Evolutionary conservation across 192 early-diverging fungal species (phyloP).

Genomic region (Diversispora eburnea): DNA sequence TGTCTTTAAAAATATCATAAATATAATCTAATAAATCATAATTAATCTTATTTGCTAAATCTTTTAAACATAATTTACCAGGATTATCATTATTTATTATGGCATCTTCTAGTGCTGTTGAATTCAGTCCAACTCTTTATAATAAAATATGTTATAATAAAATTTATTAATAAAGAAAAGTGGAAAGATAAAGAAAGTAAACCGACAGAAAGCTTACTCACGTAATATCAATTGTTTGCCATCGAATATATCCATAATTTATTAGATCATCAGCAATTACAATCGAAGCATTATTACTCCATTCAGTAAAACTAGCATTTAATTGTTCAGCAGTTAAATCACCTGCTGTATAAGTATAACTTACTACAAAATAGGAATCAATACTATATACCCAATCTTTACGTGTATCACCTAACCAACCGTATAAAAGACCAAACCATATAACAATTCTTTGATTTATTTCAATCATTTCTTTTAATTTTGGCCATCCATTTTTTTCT

Average conservation of each 20-base stretch:
- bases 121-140: background rate
- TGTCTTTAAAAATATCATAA: conserved; percentile 27
- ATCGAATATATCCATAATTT: conserved; percentile 20
- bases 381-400: conserved; percentile 35
- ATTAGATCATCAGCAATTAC: conserved; percentile 24
- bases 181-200: too few species aligned
- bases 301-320: conserved; percentile 31
- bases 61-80: too few species aligned
- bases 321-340: conserved; percentile 27
- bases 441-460: conserved; percentile 37
- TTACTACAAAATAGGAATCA: conserved; percentile 34
- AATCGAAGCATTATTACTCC: conserved; percentile 6
- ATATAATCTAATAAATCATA: conserved; percentile 29
- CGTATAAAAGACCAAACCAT: too few species aligned
- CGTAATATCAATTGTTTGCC: conserved; percentile 44
- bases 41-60: too few species aligned
- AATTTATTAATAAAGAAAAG: too few species aligned
- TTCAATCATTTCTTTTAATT: conserved; percentile 38
- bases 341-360: conserved; percentile 29
- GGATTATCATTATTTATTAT: too few species aligned
- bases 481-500: conserved; percentile 27
- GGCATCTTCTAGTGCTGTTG: background rate
- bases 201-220: conserved; percentile 16
- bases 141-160: background rate
- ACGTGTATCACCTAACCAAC: too few species aligned